These are phyloP conservation scores for Crithidia mellificae DNA, from an alignment of 208 protist species.

Conservation along the genomic window DNA sequence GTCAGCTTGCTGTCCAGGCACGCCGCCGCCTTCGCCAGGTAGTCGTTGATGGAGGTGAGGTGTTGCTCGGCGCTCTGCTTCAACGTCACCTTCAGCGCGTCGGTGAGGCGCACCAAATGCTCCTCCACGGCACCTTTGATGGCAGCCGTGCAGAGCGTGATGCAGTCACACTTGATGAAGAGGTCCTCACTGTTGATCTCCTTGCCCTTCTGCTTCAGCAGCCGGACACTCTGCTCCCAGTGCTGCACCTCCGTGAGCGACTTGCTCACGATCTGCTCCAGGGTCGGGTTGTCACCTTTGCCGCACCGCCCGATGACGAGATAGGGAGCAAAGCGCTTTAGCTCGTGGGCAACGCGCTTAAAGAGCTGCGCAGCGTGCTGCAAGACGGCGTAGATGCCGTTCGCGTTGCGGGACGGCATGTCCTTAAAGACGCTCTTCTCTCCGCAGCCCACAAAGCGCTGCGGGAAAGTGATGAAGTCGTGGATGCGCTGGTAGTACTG, in stretches of 20 bases:
- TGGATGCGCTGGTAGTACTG: slow-evolving; percentile 95
- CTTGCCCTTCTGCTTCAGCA: slow-evolving; percentile 95
- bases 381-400: slow-evolving; percentile 91
- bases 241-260: slow-evolving; percentile 92
- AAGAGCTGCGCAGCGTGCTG: slow-evolving; percentile 92
- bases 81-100: slow-evolving; percentile 88
- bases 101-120: slow-evolving; percentile 87
- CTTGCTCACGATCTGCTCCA: slow-evolving; percentile 90
- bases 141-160: slow-evolving; percentile 91
- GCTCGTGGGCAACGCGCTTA: slow-evolving; percentile 77
- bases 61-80: slow-evolving; percentile 81
- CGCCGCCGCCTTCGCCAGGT: slow-evolving; percentile 68
- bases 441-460: slow-evolving; percentile 88
- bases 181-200: slow-evolving; percentile 94
- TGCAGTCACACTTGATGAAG: slow-evolving; percentile 93
- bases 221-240: slow-evolving; percentile 94
- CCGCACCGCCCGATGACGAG: slow-evolving; percentile 92
- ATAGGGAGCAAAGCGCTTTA: slow-evolving; percentile 88
- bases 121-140: slow-evolving; percentile 95
- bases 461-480: slow-evolving; percentile 95
- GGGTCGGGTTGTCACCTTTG: slow-evolving; percentile 57
- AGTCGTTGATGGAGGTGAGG: slow-evolving; percentile 83
- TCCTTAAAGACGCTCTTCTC: slow-evolving; percentile 68
- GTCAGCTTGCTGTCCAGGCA: slow-evolving; percentile 87
- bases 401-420: slow-evolving; percentile 91